Base-by-base conservation (phyloP, 768 basidiomycete genomes). In the Podaxis pistillaris region DNA sequence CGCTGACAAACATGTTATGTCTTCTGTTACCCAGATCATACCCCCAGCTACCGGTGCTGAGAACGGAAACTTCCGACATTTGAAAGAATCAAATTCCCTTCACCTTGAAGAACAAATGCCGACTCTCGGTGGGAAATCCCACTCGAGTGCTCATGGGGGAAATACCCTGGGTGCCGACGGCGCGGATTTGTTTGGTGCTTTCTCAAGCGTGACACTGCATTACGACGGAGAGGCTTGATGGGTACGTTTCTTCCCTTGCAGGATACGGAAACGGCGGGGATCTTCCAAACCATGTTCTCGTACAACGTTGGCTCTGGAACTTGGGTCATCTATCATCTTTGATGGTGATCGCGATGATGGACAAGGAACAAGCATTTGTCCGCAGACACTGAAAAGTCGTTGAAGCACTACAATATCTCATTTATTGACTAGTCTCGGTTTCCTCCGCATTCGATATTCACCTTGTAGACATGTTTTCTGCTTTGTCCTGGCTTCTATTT, bases 51-150 rank as follows among this genome's bases (percentile, higher is more conserved):
- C 89, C 66, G 93, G 89, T 53, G 75, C 83, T 63, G 94, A 96
- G 71, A 89, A 91, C 19, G 86, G 87, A 75, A 95, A 97, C 77
- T 96, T 94, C 80, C 92, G 96, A 52, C 83, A 89, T 61, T 76
- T 97, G 72, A 89, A 93, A 67, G 96, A 98, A 76, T 95, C 93
- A 46, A 86, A 88, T 63, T 95, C 93, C 64, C 82, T 98, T 69
- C 94, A 97, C 74, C 83, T 96, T 68, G 95, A 95, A 74, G 84
- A 86, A 56, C 83, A 86, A 71, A 74, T 78, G 63, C 71, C 71
- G 56, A 40, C 57, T 49, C 24, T 17, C 41, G 54, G 67, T 63
- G 62, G 66, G 41, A 62, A 62, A 62, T 44, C 41, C 7, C 50
- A 60, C 24, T 60, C 59, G n/a, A 24, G 41, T 13, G 53, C 53